phyloP scores from a whole-genome alignment of 495 filamentous ascomycete species.

The Apiosordaria backusii region DNA sequence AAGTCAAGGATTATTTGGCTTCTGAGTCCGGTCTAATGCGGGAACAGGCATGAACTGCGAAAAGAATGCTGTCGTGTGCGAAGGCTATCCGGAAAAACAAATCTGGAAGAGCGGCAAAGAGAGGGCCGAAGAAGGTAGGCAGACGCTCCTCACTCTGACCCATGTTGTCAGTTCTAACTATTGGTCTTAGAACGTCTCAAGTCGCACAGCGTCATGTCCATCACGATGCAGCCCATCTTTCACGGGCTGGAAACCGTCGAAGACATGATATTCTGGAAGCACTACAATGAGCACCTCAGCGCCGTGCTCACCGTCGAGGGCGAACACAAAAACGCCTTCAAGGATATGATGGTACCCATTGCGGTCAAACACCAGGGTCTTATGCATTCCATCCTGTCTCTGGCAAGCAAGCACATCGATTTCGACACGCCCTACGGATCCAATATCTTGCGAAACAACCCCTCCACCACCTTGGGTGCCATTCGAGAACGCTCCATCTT shows the following conservation, averaged over 20 bases:
- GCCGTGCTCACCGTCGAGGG: slow-evolving; percentile 78
- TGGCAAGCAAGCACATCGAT: slow-evolving; percentile 78
- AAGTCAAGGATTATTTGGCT: slow-evolving; percentile 33
- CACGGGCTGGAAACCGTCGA: slow-evolving; percentile 82
- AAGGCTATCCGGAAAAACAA: slow-evolving; percentile 86
- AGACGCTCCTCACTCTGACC: slow-evolving; percentile 1
- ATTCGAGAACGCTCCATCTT: slow-evolving; percentile 49
- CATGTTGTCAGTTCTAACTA: slow-evolving; percentile 14
- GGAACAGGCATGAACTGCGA: slow-evolving; percentile 76
- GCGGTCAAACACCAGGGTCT: slow-evolving; percentile 77
- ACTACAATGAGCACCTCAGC: slow-evolving; percentile 79
- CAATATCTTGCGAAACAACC: slow-evolving; percentile 44
- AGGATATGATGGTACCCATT: slow-evolving; percentile 82
- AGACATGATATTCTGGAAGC: slow-evolving; percentile 79
- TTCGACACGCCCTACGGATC: slow-evolving; percentile 48
- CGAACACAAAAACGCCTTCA: slow-evolving; percentile 84
- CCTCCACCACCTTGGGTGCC: slow-evolving; percentile 38
- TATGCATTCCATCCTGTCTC: slow-evolving; percentile 88
- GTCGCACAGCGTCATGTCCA: slow-evolving; percentile 48
- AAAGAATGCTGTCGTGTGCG: slow-evolving; percentile 90
- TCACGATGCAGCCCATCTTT: slow-evolving; percentile 73
- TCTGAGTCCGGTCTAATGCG: slow-evolving; percentile 20
- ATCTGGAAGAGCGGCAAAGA: slow-evolving; percentile 84
- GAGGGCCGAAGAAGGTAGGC: slow-evolving; percentile 67
- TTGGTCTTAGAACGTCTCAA: slow-evolving; percentile 40